These are phyloP conservation scores for Rhododendron mucronatum DNA, from an alignment of 148 eudicot species.

Conservation along the genomic window DNA sequence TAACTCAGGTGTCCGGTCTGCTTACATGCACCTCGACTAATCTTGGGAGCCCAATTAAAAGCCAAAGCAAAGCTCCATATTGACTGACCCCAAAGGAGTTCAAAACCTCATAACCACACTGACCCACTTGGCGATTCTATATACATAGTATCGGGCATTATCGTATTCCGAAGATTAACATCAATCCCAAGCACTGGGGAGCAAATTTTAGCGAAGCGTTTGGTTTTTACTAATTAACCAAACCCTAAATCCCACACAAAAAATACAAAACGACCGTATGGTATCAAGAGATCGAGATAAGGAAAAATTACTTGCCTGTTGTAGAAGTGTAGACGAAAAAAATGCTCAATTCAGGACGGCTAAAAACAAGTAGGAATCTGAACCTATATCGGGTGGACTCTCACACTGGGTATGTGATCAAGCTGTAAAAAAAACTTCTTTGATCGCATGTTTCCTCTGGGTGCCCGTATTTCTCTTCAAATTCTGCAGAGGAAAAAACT, in stretches of 20 bases:
- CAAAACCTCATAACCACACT: neutral
- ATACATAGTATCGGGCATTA: neutral
- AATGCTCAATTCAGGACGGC: neutral
- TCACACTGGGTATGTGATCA: neutral
- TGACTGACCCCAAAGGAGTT: too few relatives aligned
- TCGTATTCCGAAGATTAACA: neutral
- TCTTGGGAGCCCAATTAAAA: too few relatives aligned
- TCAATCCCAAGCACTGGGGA: neutral
- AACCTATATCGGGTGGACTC: neutral
- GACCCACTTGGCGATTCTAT: neutral
- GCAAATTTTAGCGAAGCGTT: neutral
- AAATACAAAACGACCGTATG: neutral
- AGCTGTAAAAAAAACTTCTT: neutral
- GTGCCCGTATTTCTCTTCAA: neutral
- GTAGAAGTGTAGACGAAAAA: neutral
- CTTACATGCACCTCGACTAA: too few relatives aligned
- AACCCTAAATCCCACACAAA: neutral
- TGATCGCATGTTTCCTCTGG: neutral
- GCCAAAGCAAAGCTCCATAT: too few relatives aligned
- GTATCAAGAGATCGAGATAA: neutral
- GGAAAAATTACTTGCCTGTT: neutral
- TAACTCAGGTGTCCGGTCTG: too few relatives aligned
- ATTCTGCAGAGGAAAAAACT: neutral
- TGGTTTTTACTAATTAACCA: neutral
- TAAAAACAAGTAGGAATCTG: neutral